phyloP scores from a whole-genome alignment of 73 alveolate species.

The Tetrahymena malaccensis region DNA sequence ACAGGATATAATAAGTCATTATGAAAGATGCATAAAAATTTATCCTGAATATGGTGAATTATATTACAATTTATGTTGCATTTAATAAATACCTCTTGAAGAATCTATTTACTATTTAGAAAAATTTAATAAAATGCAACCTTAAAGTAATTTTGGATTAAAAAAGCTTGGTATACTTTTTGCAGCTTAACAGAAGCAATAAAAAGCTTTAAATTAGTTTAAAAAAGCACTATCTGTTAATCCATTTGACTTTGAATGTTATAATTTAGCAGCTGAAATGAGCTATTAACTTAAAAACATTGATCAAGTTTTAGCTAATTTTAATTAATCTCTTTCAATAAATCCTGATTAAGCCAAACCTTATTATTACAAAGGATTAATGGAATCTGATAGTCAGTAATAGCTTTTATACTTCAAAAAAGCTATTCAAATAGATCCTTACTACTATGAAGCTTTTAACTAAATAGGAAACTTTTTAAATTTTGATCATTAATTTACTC shows the following conservation, averaged over 20 bases:
- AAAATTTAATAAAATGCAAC: not conserved
- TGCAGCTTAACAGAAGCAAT: not conserved
- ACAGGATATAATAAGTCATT: too few species aligned
- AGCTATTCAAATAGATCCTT: not conserved
- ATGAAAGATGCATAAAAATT: not conserved
- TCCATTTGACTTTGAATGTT: not conserved
- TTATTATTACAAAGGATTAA: not conserved
- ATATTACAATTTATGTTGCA: not conserved
- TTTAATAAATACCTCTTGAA: not conserved
- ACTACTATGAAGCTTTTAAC: not conserved
- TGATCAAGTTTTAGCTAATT: not conserved
- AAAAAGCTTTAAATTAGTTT: not conserved
- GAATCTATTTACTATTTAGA: not conserved
- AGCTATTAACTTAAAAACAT: not conserved
- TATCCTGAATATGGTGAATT: not conserved
- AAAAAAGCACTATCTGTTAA: not conserved
- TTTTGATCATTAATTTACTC: too few species aligned
- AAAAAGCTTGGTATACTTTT: not conserved
- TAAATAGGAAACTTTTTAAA: not conserved
- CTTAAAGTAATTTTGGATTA: not conserved
- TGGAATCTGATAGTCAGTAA: not conserved
- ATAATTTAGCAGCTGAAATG: too few species aligned
- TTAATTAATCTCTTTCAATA: not conserved
- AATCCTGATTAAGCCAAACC: not conserved
- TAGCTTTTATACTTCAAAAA: too few species aligned